phyloP scores from a whole-genome alignment of 805 yeast genomes.

The Danielozyma ontarioensis region DNA sequence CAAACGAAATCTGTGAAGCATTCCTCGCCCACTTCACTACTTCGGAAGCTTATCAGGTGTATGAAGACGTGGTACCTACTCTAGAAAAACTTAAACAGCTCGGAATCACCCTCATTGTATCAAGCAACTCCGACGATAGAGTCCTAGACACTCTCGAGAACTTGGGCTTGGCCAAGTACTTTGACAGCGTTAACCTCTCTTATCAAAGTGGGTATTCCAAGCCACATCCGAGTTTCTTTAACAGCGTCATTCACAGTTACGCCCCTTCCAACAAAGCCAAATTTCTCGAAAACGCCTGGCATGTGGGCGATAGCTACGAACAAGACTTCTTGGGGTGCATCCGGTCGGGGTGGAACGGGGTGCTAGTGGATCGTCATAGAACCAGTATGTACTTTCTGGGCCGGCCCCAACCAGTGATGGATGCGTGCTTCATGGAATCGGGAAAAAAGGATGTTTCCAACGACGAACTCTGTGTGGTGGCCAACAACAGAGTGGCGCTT shows the following conservation, averaged over 20 bases:
- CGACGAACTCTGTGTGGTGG: neutral
- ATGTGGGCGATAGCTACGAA: conserved; percentile 57
- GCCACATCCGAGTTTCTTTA: conserved; percentile 48
- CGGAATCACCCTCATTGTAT: conserved; percentile 37
- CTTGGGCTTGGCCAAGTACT: conserved; percentile 39
- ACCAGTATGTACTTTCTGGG: neutral
- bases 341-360: conserved; percentile 58
- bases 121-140: conserved; percentile 61
- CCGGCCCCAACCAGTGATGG: neutral
- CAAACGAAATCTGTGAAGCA: conserved; percentile 37
- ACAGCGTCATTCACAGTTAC: conserved; percentile 24
- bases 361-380: conserved; percentile 44
- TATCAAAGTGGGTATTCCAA: conserved; percentile 53
- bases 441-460: neutral
- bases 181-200: conserved; percentile 45
- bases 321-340: conserved; percentile 52
- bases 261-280: conserved; percentile 9
- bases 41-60: conserved; percentile 47
- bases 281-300: conserved; percentile 43
- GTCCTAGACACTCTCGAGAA: conserved; percentile 41
- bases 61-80: conserved; percentile 48
- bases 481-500: neutral
- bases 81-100: conserved; percentile 25
- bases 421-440: neutral
- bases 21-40: conserved; percentile 47